Percentiles rank a stretch among this genome's conserved stretches.
phyloP scores from a whole-genome alignment of 495 filamentous ascomycete species.

The Penicillium bialowiezense region DNA sequence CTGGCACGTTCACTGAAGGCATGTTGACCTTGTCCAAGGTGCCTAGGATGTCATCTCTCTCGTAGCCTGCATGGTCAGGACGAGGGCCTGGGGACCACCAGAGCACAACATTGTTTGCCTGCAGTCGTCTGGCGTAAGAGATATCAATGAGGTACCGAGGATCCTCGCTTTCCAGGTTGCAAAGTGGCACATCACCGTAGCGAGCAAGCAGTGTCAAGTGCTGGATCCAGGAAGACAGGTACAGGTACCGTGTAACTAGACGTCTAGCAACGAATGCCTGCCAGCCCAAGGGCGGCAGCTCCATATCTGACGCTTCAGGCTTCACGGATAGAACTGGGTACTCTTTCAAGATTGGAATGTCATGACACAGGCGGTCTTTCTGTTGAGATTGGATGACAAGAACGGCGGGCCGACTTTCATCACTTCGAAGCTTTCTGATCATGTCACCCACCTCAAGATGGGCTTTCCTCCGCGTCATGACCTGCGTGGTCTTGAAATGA shows the following conservation, averaged over 20 bases:
- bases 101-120: constrained; percentile 90
- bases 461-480: constrained; percentile 84
- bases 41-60: constrained; percentile 84
- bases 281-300: constrained; percentile 90
- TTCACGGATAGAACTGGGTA: constrained; percentile 79
- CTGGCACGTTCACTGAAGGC: constrained; percentile 88
- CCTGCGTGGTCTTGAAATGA: constrained; percentile 79
- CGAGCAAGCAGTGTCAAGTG: constrained; percentile 82
- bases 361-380: constrained; percentile 72
- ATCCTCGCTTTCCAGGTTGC: constrained; percentile 92
- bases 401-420: constrained; percentile 75
- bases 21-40: constrained; percentile 88
- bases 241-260: constrained; percentile 83
- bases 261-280: constrained; percentile 85
- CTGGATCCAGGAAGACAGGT: constrained; percentile 85
- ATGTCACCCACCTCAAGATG: constrained; percentile 80
- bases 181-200: constrained; percentile 92
- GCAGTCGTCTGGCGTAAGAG: constrained; percentile 86
- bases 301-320: constrained; percentile 79
- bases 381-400: constrained; percentile 91
- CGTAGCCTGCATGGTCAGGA: constrained; percentile 94
- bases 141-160: constrained; percentile 93
- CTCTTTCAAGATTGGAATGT: constrained; percentile 79
- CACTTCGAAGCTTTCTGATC: constrained; percentile 81
- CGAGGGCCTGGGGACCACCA: constrained; percentile 90